phyloP scores from a whole-genome alignment of 2,329 filamentous ascomycete genomes.

The Hypoxylon rubiginosum region DNA sequence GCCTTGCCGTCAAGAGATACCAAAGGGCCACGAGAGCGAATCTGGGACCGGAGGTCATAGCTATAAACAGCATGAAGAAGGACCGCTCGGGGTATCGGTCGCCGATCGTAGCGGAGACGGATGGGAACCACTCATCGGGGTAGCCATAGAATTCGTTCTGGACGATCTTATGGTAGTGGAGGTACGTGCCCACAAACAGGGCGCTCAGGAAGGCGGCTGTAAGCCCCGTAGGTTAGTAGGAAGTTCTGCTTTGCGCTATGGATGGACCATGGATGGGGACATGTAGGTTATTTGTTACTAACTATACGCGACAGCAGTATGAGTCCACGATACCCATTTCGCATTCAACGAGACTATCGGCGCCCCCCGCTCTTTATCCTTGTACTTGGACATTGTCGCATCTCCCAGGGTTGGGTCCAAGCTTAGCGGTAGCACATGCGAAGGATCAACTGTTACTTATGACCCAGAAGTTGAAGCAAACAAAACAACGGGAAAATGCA shows the following conservation, averaged over 20 bases:
- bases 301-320: constrained; percentile 88
- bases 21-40: constrained; percentile 92
- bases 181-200: constrained; percentile 79
- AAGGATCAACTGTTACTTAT: not conserved
- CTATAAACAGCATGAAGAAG: constrained; percentile 97
- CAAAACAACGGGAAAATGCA: constrained; percentile 8
- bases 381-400: constrained; percentile 59
- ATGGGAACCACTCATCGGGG: constrained; percentile 96
- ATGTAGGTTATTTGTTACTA: constrained; percentile 49
- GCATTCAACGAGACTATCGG: constrained; percentile 77
- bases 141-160: constrained; percentile 97
- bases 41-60: constrained; percentile 91
- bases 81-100: constrained; percentile 97
- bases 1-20: constrained; percentile 87
- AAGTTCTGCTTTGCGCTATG: not conserved
- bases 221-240: constrained; percentile 19
- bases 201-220: constrained; percentile 88
- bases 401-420: constrained; percentile 14
- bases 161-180: constrained; percentile 98
- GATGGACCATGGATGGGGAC: not conserved
- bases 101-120: constrained; percentile 95
- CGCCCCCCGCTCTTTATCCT: constrained; percentile 74
- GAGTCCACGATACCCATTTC: constrained; percentile 89
- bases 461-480: not conserved
- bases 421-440: constrained; percentile 2